Evolutionary conservation across 352 stramenopile genomes (phyloP).

Genomic region (Phytophthora pisi): DNA sequence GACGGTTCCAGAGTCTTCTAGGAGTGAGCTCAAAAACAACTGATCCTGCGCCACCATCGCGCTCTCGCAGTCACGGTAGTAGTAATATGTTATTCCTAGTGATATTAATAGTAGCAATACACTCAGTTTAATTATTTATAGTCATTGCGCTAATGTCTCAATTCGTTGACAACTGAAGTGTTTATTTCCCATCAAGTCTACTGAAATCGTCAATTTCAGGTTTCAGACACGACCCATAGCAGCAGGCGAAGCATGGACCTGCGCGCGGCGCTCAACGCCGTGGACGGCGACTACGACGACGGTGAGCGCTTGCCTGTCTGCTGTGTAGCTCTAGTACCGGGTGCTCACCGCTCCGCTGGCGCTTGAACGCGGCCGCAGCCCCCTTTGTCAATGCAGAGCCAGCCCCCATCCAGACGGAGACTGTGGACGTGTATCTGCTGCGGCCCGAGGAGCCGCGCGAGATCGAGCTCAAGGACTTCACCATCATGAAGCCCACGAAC

Average conservation of each 20-base stretch:
- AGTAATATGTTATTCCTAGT: no score
- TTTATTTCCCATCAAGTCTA: no score
- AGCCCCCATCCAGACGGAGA: conserved; percentile 50
- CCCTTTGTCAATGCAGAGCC: conserved; percentile 13
- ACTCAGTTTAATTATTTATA: no score
- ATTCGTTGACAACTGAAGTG: no score
- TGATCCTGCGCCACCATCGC: no score
- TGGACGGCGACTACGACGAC: conserved; percentile 31
- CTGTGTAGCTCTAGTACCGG: background rate
- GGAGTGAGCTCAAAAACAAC: no score
- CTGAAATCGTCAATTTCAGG: background rate
- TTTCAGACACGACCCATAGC: background rate
- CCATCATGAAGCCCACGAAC: conserved; percentile 85
- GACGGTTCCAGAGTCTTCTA: no score
- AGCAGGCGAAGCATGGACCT: conserved; percentile 22
- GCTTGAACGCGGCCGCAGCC: background rate
- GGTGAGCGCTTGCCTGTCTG: conserved; percentile 9
- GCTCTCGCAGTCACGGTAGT: no score
- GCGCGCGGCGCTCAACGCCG: conserved; percentile 30
- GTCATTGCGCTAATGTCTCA: no score
- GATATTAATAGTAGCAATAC: no score
- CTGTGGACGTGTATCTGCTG: conserved; percentile 77
- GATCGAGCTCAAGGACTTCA: conserved; percentile 80
- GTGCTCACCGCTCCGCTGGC: background rate
- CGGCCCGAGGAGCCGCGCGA: conserved; percentile 63